Evolutionary conservation across 2,329 filamentous ascomycete genomes (phyloP).

Genomic region (Trichoderma atrobrunneum): DNA sequence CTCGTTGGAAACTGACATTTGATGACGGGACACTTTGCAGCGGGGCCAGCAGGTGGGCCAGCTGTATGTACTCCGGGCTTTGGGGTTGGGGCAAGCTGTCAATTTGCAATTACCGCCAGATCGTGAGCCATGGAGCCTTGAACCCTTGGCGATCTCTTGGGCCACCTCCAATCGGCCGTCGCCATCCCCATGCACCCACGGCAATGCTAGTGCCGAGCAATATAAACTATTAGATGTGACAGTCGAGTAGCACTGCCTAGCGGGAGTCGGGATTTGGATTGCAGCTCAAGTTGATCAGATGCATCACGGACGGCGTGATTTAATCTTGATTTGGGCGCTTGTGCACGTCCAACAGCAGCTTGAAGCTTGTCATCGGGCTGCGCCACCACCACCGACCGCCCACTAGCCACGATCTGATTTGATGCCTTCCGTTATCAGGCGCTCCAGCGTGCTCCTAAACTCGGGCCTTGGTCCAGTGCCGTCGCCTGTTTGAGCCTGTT

Average conservation of each 20-base stretch:
- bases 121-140: not conserved
- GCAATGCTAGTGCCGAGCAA: slow-evolving; percentile 8
- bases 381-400: slow-evolving; percentile 6
- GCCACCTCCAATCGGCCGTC: not conserved
- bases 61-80: not conserved
- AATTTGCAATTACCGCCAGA: slow-evolving; percentile 9
- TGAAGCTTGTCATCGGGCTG: not conserved
- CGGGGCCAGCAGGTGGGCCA: slow-evolving; percentile 16
- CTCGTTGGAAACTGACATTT: not conserved
- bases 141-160: slow-evolving; percentile 15
- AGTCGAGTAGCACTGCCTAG: not conserved
- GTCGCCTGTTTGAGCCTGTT: slow-evolving; percentile 11
- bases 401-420: slow-evolving; percentile 10
- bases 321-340: not conserved
- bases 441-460: not conserved
- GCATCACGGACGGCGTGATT: not conserved
- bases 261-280: not conserved
- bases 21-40: slow-evolving; percentile 7
- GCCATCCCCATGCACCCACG: not conserved
- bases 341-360: not conserved
- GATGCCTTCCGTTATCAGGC: not conserved
- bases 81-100: slow-evolving; percentile 5
- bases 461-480: not conserved
- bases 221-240: not conserved
- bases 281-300: not conserved